Conservation (phyloP, 257 asterid species). For the Solanum pinnatisectum region DNA sequence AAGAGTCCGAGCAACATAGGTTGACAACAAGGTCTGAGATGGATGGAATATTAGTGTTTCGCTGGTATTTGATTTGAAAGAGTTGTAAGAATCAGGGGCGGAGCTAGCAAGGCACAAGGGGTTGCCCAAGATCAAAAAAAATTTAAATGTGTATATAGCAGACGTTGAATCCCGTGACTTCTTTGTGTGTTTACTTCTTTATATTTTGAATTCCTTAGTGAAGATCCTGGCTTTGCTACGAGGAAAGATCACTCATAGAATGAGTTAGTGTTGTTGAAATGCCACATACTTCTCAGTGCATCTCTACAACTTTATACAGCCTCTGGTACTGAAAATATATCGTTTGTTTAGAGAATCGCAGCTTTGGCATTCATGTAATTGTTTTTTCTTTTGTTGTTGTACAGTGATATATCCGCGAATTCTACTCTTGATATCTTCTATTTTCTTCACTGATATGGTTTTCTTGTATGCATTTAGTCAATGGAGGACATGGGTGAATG, state of each 20-base stretch:
- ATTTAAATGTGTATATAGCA: background rate
- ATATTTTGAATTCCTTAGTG: background rate
- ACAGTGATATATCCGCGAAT: too few relatives aligned
- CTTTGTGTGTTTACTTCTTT: background rate
- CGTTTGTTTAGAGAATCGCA: too few relatives aligned
- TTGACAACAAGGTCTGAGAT: background rate
- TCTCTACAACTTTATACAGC: too few relatives aligned
- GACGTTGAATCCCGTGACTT: background rate
- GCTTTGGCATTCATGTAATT: too few relatives aligned
- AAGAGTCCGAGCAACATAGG: background rate
- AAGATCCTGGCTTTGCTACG: fast-evolving
- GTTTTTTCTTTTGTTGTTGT: too few relatives aligned
- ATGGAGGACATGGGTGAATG: conserved; percentile 45
- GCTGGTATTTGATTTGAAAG: background rate
- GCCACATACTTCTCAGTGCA: too few relatives aligned
- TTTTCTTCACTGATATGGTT: conserved; percentile 1
- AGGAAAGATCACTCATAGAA: too few relatives aligned
- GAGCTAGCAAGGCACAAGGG: background rate
- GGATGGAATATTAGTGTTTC: background rate
- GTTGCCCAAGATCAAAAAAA: background rate
- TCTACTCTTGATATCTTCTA: background rate
- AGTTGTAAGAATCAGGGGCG: background rate
- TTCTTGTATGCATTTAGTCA: conserved; percentile 26
- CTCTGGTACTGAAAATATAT: too few relatives aligned
- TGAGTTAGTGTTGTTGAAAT: too few relatives aligned